A percentile compares a stretch with the other conserved stretches of the same genome.
phyloP scores from a whole-genome alignment of 257 asterid genomes.

The Jaltomata sinuosa region DNA sequence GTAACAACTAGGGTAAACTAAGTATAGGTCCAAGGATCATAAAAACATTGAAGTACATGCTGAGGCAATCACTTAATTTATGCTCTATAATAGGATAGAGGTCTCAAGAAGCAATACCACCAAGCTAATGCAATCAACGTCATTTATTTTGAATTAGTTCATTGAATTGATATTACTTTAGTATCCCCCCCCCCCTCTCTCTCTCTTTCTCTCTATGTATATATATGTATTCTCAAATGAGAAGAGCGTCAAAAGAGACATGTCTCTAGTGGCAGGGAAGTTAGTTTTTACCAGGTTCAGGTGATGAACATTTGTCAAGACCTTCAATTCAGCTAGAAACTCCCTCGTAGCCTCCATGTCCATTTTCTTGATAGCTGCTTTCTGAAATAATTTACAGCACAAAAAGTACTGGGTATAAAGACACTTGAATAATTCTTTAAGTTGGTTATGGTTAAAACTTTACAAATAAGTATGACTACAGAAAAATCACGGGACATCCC shows the following conservation, averaged over 20 bases:
- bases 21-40: background rate
- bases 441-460: background rate
- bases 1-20: background rate
- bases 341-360: conserved; percentile 90
- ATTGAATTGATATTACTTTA: background rate
- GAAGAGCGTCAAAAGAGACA: background rate
- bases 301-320: conserved; percentile 92
- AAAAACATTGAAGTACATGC: background rate
- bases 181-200: background rate
- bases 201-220: background rate
- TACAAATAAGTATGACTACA: background rate
- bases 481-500: background rate
- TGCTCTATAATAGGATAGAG: background rate
- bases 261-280: background rate
- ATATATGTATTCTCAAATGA: background rate
- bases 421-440: background rate
- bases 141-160: background rate
- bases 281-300: conserved; percentile 74
- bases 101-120: background rate
- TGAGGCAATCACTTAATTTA: background rate
- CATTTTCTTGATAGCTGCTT: conserved; percentile 98
- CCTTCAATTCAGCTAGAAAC: conserved; percentile 91
- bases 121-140: background rate
- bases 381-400: conserved; percentile 38
- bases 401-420: background rate